Evolutionary conservation across 1,284 basidiomycete species (phyloP), one percentile per base, ranked within the genome.

Genomic region (Cutaneotrichosporon sp.): DNA sequence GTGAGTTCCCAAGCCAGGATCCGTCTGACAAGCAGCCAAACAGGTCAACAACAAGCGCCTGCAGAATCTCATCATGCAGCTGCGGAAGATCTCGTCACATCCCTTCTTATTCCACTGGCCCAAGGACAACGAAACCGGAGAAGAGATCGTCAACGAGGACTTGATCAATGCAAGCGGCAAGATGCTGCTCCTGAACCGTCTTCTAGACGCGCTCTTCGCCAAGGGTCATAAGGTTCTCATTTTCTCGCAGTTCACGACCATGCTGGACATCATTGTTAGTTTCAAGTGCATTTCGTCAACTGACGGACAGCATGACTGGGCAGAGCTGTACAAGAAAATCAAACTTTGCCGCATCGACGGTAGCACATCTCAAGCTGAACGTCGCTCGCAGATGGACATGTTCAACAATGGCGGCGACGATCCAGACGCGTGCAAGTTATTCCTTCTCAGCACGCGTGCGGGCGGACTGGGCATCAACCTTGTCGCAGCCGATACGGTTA

Each of bases 61-160:
- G 10, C 88, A 94, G 67, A 97, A 97, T 69, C 81, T 86, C 2
- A 84, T 96, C 57, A 97, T 97, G 92, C 93, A 97, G 68, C 79
- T 96, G 14, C 87, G 64, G 87, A 93, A 82, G 66, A 64, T 68
- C 12, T 94, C 91, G 74, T 91, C 88, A 20, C 93, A 98, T 70
- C 93, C 93, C 0, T 90, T 88, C 77, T 76, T 96, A 17, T 92
- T 97, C 69, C 85, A 92, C 63, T 93, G 92, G 86, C 89, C 90
- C 0, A 70, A 81, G 29, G 84, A 92, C 66, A 78, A 79, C 3
- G 65, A 76, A 2, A 86, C 87, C 1, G 79, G 79, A 16, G 75
- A 83, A 51, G 79, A 79, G 0, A 75, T 85, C 11, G 71, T 88
- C 31, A 82, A 87, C 58, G 83, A 88, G 20, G 83, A 90, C 59